Base-by-base conservation (phyloP, 495 filamentous ascomycete genomes). In the Immersiella caudata region DNA sequence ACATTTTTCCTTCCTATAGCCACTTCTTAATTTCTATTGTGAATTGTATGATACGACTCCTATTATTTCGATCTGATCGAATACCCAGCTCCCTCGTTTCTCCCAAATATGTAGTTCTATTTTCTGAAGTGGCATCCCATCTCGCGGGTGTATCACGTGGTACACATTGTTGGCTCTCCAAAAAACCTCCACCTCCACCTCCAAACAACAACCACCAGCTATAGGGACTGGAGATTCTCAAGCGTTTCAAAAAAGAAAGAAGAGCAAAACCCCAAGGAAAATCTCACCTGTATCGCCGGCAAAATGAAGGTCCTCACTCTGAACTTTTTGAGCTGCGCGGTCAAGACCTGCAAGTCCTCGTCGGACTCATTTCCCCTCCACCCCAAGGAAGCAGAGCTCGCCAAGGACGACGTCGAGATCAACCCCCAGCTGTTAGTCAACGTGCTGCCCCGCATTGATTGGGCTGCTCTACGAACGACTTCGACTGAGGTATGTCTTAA, bases 251-350 rank as follows among this genome's bases (percentile, higher is more conserved):
- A 11, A 26, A 66, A 54, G 51, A 9, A 25, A 51, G 29, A 27
- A 3, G 51, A 6, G 51, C 51, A 26, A 50, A 57, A 26, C 61
- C 11, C 11, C 18, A 20, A 35, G 29, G 36, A 25, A 56, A 58
- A n/a, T 6, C 57, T 22, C 67, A 51, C 35, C 40, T 20, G 6
- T 56, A 64, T 6, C 11, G 4, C 40, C 5, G 2, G 18, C 57
- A 75, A 80, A 78, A 97, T 99, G 95, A 99, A 98, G 79, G 81
- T 99, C 67, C 87, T 99, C 55, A 98, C 94, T 57, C 90, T 94
- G 71, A 98, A 98, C 80, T 99, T 98, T 78, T 84, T 99, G 72
- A 94, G 93, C 67, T 99, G 95, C 85, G 94, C 95, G 22, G 90
- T 96, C 71, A 97, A 96, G 79, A 79, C 90, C 40, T 99, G 95